phyloP scores from a whole-genome alignment of 805 yeast genomes.

The Hanseniaspora hatyaiensis region DNA sequence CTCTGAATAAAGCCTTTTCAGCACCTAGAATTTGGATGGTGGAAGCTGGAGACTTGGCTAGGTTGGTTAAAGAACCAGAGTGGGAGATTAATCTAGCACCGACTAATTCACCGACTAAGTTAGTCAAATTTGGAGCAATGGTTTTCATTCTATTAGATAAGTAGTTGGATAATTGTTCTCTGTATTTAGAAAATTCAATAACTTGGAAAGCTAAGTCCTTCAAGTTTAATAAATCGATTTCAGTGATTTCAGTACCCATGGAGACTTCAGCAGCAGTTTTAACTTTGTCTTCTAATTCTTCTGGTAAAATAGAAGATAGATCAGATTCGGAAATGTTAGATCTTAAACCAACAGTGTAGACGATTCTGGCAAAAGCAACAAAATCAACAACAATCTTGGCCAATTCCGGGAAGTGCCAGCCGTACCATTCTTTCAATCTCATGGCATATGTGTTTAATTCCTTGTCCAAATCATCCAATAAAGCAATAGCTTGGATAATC shows the following conservation, averaged over 20 bases:
- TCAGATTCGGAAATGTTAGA: conserved; percentile 84
- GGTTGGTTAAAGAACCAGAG: conserved; percentile 84
- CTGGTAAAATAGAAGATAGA: conserved; percentile 81
- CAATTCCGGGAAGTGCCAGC: conserved; percentile 99
- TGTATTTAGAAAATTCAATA: conserved; percentile 88
- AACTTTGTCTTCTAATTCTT: conserved; percentile 81
- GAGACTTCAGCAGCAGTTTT: conserved; percentile 97
- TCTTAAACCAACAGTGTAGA: conserved; percentile 87
- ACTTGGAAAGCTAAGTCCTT: conserved; percentile 88
- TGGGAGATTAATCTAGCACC: conserved; percentile 98
- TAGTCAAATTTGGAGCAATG: conserved; percentile 93
- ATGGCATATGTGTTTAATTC: conserved; percentile 96
- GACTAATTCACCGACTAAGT: conserved; percentile 91
- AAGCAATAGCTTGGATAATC: conserved; percentile 98
- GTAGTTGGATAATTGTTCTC: conserved; percentile 90
- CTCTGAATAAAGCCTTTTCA: conserved; percentile 97
- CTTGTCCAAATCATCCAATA: conserved; percentile 92
- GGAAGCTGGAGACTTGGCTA: conserved; percentile 97
- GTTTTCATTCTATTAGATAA: conserved; percentile 93
- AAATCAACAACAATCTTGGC: conserved; percentile 94
- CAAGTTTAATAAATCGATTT: conserved; percentile 76
- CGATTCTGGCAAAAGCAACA: conserved; percentile 89
- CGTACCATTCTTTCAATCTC: conserved; percentile 99
- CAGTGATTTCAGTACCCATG: conserved; percentile 98
- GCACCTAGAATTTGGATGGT: conserved; percentile 98